Evolutionary conservation across 768 basidiomycete genomes (phyloP), one percentile per base, ranked within the genome.

Genomic region (Podaxis sp.): DNA sequence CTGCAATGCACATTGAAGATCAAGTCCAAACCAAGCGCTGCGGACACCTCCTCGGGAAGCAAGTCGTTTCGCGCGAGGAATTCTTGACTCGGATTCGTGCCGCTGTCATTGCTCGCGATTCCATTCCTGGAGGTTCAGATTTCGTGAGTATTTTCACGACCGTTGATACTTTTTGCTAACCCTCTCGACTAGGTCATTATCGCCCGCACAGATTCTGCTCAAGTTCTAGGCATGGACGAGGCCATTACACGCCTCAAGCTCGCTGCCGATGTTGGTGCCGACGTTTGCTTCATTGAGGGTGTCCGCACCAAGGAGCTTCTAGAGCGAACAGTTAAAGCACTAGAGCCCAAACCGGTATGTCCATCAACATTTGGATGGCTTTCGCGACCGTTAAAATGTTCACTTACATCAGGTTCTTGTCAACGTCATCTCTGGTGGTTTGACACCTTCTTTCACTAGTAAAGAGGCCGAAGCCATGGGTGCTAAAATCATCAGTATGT

Each of bases 11-110:
- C 71, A 91, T 92, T 42, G 90, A 92, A 73, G 90, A 91, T 68
- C 90, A 92, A 74, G 88, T 91, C 0, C 90, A 91, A 71, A 91
- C 88, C 1, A 92, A 92, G 73, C 84, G 90, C 60, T 92, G 90
- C 64, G 90, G 91, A 0, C 91, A 92, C 70, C 75, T 92, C 49
- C 80, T 90, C 70, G 90, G 91, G 53, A 93, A 93, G 73, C 89
- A 91, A 71, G 89, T 92, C 48, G 89, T 92, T 39, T 89, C 88
- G 5, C 83, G 88, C 1, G 89, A 92, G 69, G 90, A 89, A 69
- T 89, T 89, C 65, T 56, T 90, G 30, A 87, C 84, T 9, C 86
- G 90, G 44, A 87, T 92, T 66, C 87, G 89, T 46, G 89, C 90
- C 12, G 90, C 90, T 2, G 89, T 91, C 52, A 82, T 86, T 51